A percentile compares a stretch with the other conserved stretches of the same genome.
These are phyloP conservation scores for Alternaria sp. DNA, from an alignment of 2,329 filamentous ascomycete genomes.

Conservation along the genomic window DNA sequence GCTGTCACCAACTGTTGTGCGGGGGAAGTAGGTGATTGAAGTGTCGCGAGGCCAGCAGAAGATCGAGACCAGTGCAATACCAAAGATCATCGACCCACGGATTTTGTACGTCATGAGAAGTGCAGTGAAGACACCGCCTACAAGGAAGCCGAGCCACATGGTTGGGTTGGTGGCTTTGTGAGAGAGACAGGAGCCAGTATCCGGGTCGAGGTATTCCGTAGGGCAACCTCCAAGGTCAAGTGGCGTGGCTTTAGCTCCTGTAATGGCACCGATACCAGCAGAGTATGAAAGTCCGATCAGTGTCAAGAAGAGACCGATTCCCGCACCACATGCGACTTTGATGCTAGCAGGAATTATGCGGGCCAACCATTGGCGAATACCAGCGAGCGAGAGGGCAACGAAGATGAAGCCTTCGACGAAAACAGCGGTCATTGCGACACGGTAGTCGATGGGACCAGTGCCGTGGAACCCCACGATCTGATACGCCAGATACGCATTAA, in stretches of 20 bases:
- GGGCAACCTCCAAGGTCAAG: conserved; percentile 78
- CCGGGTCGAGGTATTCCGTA: conserved; percentile 51
- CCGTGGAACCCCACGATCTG: conserved; percentile 80
- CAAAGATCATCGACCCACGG: conserved; percentile 83
- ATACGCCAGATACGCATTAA: conserved; percentile 91
- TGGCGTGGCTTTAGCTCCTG: conserved; percentile 70
- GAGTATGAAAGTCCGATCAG: conserved; percentile 80
- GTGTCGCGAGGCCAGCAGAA: conserved; percentile 86
- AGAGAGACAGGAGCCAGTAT: conserved; percentile 63
- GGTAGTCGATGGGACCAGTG: conserved; percentile 69
- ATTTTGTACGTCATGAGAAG: conserved; percentile 84
- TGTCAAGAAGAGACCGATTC: conserved; percentile 84
- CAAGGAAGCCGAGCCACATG: conserved; percentile 89
- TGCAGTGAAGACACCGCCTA: conserved; percentile 79
- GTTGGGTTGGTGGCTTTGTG: conserved; percentile 81
- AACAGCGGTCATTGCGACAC: conserved; percentile 80
- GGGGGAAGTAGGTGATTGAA: conserved; percentile 78
- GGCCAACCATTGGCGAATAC: conserved; percentile 72
- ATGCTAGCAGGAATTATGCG: conserved; percentile 74
- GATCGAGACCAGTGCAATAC: conserved; percentile 82
- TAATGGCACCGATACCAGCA: conserved; percentile 80
- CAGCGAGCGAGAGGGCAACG: conserved; percentile 74
- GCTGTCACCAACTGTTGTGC: conserved; percentile 70
- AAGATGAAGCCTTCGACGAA: conserved; percentile 91
- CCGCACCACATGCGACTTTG: conserved; percentile 88